Evolutionary conservation across 176 grass and related monocot genomes (phyloP).

Genomic region (Metroxylon sagu): DNA sequence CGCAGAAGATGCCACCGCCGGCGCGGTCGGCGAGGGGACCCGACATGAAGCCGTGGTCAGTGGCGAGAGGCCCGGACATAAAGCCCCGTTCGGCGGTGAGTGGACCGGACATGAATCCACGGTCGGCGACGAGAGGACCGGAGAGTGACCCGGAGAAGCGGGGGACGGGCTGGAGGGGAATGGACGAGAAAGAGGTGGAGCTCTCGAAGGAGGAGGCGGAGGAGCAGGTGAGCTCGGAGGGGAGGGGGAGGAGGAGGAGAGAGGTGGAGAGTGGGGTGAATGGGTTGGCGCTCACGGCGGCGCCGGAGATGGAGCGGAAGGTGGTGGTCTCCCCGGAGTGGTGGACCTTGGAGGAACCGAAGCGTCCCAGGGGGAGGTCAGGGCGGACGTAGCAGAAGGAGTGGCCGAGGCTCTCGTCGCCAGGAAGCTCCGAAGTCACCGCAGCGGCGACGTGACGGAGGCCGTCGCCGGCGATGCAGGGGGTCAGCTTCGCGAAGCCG

Average conservation of each 20-base stretch:
- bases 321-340: background rate
- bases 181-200: slow-evolving; percentile 60
- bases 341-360: background rate
- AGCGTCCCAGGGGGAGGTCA: background rate
- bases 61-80: background rate
- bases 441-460: background rate
- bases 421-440: slow-evolving; percentile 26
- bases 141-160: slow-evolving; percentile 22
- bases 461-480: slow-evolving; percentile 44
- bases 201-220: slow-evolving; percentile 58
- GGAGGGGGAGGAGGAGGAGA: slow-evolving; percentile 27
- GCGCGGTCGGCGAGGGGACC: slow-evolving; percentile 18
- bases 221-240: slow-evolving; percentile 8
- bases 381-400: slow-evolving; percentile 61
- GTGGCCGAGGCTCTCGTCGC: slow-evolving; percentile 56
- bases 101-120: background rate
- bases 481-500: slow-evolving; percentile 46
- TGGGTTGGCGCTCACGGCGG: slow-evolving; percentile 70
- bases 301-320: slow-evolving; percentile 64
- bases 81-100: slow-evolving; percentile 16
- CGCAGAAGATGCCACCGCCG: slow-evolving; percentile 20
- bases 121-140: background rate
- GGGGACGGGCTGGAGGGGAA: slow-evolving; percentile 45
- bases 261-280: slow-evolving; percentile 38
- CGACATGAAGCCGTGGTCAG: slow-evolving; percentile 23